Conservation (phyloP, 2,329 filamentous ascomycete species). For the Daldinia sp. region DNA sequence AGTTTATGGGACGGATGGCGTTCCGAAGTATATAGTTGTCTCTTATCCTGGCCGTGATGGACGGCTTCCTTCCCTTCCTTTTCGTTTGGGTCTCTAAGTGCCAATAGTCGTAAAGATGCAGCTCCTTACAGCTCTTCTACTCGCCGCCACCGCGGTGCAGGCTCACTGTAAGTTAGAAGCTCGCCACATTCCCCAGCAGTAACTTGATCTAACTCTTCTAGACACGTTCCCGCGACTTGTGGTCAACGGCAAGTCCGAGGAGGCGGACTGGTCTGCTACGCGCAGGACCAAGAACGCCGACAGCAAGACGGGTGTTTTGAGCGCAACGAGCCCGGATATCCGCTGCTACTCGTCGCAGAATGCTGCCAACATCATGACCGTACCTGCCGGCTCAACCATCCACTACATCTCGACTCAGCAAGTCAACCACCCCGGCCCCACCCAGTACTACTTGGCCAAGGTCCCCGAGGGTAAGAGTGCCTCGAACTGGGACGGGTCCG, state of each 20-base stretch:
- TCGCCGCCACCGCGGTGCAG: conserved; percentile 35
- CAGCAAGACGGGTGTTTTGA: conserved; percentile 48
- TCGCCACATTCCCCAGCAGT: not conserved
- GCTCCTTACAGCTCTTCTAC: conserved; percentile 36
- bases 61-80: not conserved
- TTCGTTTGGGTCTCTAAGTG: not conserved
- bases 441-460: conserved; percentile 52
- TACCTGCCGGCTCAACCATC: conserved; percentile 47
- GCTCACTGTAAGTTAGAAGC: conserved; percentile 37
- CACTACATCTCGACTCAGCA: conserved; percentile 50
- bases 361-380: conserved; percentile 42
- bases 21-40: conserved; percentile 13
- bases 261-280: conserved; percentile 48
- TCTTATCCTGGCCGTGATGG: not conserved
- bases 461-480: conserved; percentile 47
- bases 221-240: conserved; percentile 50
- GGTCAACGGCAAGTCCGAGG: conserved; percentile 47
- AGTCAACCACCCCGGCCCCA: conserved; percentile 51
- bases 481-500: conserved; percentile 49
- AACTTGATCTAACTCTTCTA: conserved; percentile 21
- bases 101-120: conserved; percentile 30
- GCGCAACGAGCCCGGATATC: conserved; percentile 46
- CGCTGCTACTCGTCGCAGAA: conserved; percentile 49
- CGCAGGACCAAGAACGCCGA: conserved; percentile 50
- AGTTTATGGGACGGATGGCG: not conserved